Percentiles rank a stretch among this genome's conserved stretches.
phyloP scores from a whole-genome alignment of 495 filamentous ascomycete species.

The Penicillium dipodomyicola region DNA sequence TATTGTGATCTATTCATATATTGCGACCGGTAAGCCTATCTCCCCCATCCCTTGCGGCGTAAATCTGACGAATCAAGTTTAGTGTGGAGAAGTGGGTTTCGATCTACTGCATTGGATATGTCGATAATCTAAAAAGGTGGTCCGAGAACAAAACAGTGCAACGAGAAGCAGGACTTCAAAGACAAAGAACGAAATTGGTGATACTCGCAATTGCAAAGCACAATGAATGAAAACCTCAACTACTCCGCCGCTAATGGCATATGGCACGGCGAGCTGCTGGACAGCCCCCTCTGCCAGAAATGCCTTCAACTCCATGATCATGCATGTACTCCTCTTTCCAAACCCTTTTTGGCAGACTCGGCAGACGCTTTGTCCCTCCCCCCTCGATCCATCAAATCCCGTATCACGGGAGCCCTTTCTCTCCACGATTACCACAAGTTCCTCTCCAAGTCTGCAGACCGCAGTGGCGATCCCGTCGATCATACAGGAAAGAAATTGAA shows the following conservation, averaged over 20 bases:
- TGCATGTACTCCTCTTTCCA: slow-evolving; percentile 20
- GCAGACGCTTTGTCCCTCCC: slow-evolving; percentile 22
- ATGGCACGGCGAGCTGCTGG: slow-evolving; percentile 23
- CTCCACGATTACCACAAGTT: slow-evolving; percentile 39
- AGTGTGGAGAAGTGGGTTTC: slow-evolving; percentile 13
- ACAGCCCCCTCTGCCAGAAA: slow-evolving; percentile 22
- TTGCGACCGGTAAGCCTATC: neutral
- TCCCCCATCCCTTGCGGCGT: slow-evolving; percentile 5
- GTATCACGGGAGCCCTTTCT: slow-evolving; percentile 29
- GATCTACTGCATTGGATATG: slow-evolving; percentile 13
- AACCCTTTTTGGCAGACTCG: slow-evolving; percentile 20
- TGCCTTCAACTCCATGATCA: slow-evolving; percentile 19
- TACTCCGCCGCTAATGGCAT: slow-evolving; percentile 14
- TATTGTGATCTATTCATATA: slow-evolving; percentile 2
- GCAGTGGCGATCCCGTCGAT: slow-evolving; percentile 28
- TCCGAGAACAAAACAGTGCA: neutral
- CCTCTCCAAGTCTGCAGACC: slow-evolving; percentile 30
- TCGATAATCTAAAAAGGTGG: slow-evolving; percentile 10
- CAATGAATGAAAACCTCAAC: slow-evolving; percentile 14
- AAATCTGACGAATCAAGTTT: slow-evolving; percentile 9
- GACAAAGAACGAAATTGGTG: neutral
- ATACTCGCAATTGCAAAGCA: neutral
- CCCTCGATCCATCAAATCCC: slow-evolving; percentile 25
- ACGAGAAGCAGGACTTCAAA: slow-evolving; percentile 14
- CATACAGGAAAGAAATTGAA: slow-evolving; percentile 31